Evolutionary conservation across 2,329 filamentous ascomycete species (phyloP), one percentile per base, ranked within the genome.

Genomic region (Bipolaris gigantea): DNA sequence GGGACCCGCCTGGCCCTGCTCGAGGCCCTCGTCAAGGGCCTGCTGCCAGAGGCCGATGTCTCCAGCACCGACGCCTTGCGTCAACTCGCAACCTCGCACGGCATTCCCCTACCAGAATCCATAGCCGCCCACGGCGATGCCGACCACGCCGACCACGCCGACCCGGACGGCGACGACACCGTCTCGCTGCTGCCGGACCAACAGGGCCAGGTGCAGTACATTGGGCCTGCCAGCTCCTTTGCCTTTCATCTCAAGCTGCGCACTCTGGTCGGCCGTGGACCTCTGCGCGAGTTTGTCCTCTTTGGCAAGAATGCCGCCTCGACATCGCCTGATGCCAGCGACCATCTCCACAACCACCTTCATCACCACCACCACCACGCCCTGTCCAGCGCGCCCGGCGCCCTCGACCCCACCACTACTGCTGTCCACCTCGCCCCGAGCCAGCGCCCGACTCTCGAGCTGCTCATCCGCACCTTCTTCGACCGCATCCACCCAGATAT

Each of bases 121-220:
- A 55, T 59, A 11, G 55, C 56, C 5, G 59, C 50, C 11, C 61
- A 65, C 6, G 53, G 47, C 8, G 45, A 41, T 5, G 59, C 49
- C 27, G 67, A 70, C 16, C 55, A 57, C 13, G 48, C 54, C 38
- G 55, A 60, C 38, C 50, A 48, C 36, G 65, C 57, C 48, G 65
- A 63, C 15, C 57, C 51, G 8, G 70, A 71, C n/a, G 63, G 60
- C 16, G 74, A 76, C 18, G 72, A 76, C 46, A 60, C 67, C 32
- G 53, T 74, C 46, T 68, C 71, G 30, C 59, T 73, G 19, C 64
- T 78, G 16, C 76, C 72, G 5, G 76, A 79, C 59, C 75, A 76
- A 60, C 76, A 78, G 50, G 76, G 76, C 6, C 76, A 77, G 62
- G 73, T 71, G 34, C 76, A 79, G 60, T 79, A 76, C 60, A 77